A percentile compares a stretch with the other conserved stretches of the same genome.
Conservation (phyloP, 2,329 filamentous ascomycete genomes). For the Hypoxylon sp. region DNA sequence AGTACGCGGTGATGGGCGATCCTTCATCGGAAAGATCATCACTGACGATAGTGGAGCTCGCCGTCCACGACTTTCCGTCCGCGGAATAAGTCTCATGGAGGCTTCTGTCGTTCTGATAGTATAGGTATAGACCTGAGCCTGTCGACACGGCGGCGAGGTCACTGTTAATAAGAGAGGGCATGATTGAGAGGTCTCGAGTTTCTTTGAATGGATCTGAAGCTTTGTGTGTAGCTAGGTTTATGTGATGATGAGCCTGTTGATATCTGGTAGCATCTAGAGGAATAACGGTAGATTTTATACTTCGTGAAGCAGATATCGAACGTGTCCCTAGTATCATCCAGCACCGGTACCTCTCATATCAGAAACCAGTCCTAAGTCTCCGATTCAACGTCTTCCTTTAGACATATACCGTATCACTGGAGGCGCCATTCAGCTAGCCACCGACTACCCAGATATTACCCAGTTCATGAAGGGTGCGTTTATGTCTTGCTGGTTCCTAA, state of each 20-base stretch:
- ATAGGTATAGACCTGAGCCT: not conserved
- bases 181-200: not conserved
- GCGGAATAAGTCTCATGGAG: not conserved
- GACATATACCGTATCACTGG: not conserved
- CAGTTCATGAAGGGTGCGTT: not conserved
- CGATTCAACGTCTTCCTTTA: not conserved
- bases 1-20: not conserved
- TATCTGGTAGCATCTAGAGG: not conserved
- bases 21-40: not conserved
- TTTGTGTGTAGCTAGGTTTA: not conserved
- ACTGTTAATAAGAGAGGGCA: not conserved
- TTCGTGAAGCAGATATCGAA: not conserved
- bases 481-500: not conserved
- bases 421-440: not conserved
- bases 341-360: not conserved
- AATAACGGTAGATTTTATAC: not conserved
- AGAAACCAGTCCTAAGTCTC: not conserved
- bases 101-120: not conserved
- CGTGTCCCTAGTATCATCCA: not conserved
- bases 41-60: not conserved
- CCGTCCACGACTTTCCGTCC: not conserved
- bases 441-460: not conserved
- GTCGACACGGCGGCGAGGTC: slow-evolving; percentile 3
- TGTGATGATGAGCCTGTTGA: not conserved
- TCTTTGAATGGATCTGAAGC: not conserved